Evolutionary conservation across 352 stramenopile genomes (phyloP), one percentile per base, ranked within the genome.

Genomic region (Phytophthora crassamura): DNA sequence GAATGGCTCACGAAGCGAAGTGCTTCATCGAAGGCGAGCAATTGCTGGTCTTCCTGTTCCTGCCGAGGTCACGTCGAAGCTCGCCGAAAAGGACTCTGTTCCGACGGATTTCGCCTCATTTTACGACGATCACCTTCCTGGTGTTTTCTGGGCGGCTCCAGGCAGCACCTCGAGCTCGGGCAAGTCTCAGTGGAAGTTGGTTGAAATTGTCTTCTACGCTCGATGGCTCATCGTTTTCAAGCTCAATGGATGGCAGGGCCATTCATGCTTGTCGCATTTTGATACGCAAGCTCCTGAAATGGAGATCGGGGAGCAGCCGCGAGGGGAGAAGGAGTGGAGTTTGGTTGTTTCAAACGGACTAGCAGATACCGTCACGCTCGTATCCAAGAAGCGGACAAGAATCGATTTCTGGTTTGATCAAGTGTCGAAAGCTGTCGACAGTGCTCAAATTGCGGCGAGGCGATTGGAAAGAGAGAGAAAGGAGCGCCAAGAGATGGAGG

Each of bases 351-450:
- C 58, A 2, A 34, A 36, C 25, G 50, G 30, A 25, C 46, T 30
- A 33, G 35, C 16, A 28, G 15, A 18, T 12, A 38, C 18, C 12
- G 42, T 75, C 10, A 67, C 57, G 5, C 43, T 86, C 1, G 64
- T 82, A 51, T 78, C 77, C 4, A 78, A 75, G 42, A 80, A 78
- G 36, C 55, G 78, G 43, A 74, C 73, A 22, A 74, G 78, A 59
- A 78, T 87, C 33, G 78, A 87, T 28, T 87, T 78, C 48, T 87
- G 75, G 78, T 87, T 74, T 66, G 78, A 87, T 65, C 73, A 84
- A 70, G 67, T 87, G 28, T 80, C 61, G 32, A 82, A 81, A 39
- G 50, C 57, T 22, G 52, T 84, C 22, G 67, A 78, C 40, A 65
- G 35, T 47, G 66, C 64, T 43, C 40, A 59, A 22, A 32, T 55